Base-by-base conservation (phyloP, 148 eudicot genomes). In the Rhododendron molle region DNA sequence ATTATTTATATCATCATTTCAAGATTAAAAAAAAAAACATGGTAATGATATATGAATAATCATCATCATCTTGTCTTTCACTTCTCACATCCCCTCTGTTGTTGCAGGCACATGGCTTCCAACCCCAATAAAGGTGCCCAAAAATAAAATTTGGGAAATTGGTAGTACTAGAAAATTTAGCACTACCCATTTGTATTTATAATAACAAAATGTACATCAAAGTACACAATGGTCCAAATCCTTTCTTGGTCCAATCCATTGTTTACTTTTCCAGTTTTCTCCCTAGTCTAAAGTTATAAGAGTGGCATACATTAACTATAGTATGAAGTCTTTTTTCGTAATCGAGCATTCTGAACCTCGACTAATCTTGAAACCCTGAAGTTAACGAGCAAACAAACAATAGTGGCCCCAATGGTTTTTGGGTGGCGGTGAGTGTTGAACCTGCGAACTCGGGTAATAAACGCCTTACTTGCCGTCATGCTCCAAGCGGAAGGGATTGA, bases 11-110 rank as follows among this genome's bases (percentile, higher is more conserved):
- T 36, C 38, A 92, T 88, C 88, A 89, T 89, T 58, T 90, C 80
- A 81, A 30, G 54, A 83, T 8, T n/a, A n/a, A 7, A 67, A 85
- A 40, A 40, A 40, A 7, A 76, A 85, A 86, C 89, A 89, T 44
- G 7, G 92, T 94, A 92, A 95, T 94, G 89, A 95, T 93, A 88
- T 86, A 93, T 88, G 83, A 90, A 95, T 95, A 73, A 94, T 94
- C 89, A 90, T 89, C 91, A 85, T 94, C 40, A 84, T 94, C 76
- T 14, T 71, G 38, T 71, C 93, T 90, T 90, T 90, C 88, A 83
- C 91, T 87, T 81, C 86, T 85, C 89, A 85, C 86, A 83, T 83
- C 81, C 82, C 30, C 47, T 90, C 83, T 90, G 92, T 49, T 90
- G 85, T 90, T 87, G 92, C 94, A 88, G 96, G 89, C 95, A 94